phyloP scores from a whole-genome alignment of 192 early-diverging fungal species.

The Globomyces pollinis-pini region DNA sequence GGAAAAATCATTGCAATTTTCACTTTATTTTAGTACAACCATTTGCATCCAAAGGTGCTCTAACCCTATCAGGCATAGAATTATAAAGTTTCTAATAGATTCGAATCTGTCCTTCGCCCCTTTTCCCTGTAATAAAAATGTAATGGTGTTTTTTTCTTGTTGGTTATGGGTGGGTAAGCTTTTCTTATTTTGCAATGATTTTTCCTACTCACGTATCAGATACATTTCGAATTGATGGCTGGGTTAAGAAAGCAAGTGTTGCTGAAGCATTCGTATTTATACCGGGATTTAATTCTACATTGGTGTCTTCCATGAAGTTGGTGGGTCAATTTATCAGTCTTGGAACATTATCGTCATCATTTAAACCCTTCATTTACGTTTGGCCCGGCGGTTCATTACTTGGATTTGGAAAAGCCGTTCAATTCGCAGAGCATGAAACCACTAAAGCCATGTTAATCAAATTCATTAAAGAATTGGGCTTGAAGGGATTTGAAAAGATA shows the following conservation, averaged over 20 bases:
- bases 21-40: too few relatives aligned
- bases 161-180: too few relatives aligned
- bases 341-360: not conserved
- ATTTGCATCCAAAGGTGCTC: too few relatives aligned
- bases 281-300: conserved; percentile 6
- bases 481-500: not conserved
- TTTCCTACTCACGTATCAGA: too few relatives aligned
- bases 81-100: too few relatives aligned
- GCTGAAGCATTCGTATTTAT: conserved; percentile 12
- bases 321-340: conserved; percentile 10
- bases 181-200: too few relatives aligned
- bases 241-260: not conserved
- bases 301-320: not conserved
- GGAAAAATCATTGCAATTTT: too few relatives aligned
- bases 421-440: not conserved
- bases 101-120: too few relatives aligned
- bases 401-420: not conserved
- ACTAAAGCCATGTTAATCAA: conserved; percentile 2
- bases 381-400: conserved; percentile 8
- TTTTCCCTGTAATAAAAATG: too few relatives aligned
- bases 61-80: too few relatives aligned
- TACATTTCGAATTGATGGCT: not conserved
- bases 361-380: conserved; percentile 6
- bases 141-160: too few relatives aligned
- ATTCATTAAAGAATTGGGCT: not conserved